Conservation (phyloP, 495 filamentous ascomycete genomes). For the Xylaria longipes region DNA sequence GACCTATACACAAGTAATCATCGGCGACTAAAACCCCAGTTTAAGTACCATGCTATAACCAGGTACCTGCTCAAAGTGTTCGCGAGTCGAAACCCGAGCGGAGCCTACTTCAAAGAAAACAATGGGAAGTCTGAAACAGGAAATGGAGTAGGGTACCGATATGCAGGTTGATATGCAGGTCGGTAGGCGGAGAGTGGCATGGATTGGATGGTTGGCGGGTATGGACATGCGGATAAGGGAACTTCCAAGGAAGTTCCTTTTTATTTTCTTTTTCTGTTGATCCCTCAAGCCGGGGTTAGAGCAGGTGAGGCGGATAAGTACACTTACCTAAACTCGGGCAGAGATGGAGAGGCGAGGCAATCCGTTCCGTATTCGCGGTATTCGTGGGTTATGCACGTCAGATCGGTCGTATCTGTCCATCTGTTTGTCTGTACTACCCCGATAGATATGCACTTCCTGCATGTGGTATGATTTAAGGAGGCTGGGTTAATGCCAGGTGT, state of each 20-base stretch:
- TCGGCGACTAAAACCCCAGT: constrained; percentile 8
- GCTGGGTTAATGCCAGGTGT: background rate
- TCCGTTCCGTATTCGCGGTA: background rate
- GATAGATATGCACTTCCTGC: constrained; percentile 4
- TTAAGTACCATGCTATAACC: background rate
- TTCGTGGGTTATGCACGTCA: constrained; percentile 16
- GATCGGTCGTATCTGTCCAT: constrained; percentile 8
- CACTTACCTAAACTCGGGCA: constrained; percentile 14
- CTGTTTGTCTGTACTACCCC: constrained; percentile 6
- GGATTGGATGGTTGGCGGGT: constrained; percentile 13
- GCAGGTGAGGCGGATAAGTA: constrained; percentile 13
- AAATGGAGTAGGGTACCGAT: constrained; percentile 14
- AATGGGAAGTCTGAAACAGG: constrained; percentile 15
- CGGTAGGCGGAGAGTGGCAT: constrained; percentile 8
- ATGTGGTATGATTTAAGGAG: constrained; percentile 10
- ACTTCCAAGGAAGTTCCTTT: constrained; percentile 12
- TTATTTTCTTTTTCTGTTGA: constrained; percentile 16
- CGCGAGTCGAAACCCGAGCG: constrained; percentile 6
- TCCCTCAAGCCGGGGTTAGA: background rate
- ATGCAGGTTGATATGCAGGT: constrained; percentile 21
- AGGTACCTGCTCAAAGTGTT: constrained; percentile 4
- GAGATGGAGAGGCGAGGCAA: background rate
- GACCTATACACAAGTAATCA: constrained; percentile 8
- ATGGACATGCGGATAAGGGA: constrained; percentile 14
- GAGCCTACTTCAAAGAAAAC: constrained; percentile 8